A percentile compares a stretch with the other conserved stretches of the same genome.
phyloP scores from a whole-genome alignment of 1,139 yeast species.

The Pichia sp. region DNA sequence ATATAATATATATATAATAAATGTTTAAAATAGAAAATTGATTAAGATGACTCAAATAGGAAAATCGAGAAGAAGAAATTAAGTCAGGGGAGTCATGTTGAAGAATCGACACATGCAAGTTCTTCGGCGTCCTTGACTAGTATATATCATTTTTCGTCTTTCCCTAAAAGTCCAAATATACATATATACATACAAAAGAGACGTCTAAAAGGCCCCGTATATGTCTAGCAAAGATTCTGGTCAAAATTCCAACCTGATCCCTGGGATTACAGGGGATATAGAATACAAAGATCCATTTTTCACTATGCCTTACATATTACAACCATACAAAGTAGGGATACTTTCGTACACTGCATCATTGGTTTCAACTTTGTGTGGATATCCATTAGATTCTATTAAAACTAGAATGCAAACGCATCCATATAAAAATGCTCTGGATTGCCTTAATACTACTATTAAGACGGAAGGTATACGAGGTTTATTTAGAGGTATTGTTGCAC shows the following conservation, averaged over 20 bases:
- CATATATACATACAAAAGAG: not conserved
- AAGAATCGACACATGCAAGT: too few relatives aligned
- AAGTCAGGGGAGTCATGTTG: too few relatives aligned
- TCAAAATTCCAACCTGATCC: slow-evolving; percentile 13
- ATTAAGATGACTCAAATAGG: too few relatives aligned
- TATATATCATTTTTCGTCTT: too few relatives aligned
- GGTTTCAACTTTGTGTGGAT: slow-evolving; percentile 65
- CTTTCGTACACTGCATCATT: slow-evolving; percentile 63
- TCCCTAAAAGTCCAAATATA: not conserved
- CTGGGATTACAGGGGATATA: slow-evolving; percentile 36
- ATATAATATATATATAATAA: too few relatives aligned
- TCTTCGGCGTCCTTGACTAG: too few relatives aligned
- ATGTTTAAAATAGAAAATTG: too few relatives aligned
- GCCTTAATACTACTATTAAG: slow-evolving; percentile 49
- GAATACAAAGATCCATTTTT: slow-evolving; percentile 33
- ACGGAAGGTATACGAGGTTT: slow-evolving; percentile 67
- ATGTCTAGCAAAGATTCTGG: not conserved
- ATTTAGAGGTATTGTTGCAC: slow-evolving; percentile 71
- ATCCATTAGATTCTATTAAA: slow-evolving; percentile 78
- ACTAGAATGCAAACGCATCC: slow-evolving; percentile 79
- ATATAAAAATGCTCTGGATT: slow-evolving; percentile 52
- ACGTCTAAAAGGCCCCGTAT: too few relatives aligned
- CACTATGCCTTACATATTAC: slow-evolving; percentile 43
- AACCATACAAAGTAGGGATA: slow-evolving; percentile 53
- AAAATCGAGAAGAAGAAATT: too few relatives aligned